Evolutionary conservation across 371 early-diverging fungal species (phyloP).

Genomic region (Mucor indicus): DNA sequence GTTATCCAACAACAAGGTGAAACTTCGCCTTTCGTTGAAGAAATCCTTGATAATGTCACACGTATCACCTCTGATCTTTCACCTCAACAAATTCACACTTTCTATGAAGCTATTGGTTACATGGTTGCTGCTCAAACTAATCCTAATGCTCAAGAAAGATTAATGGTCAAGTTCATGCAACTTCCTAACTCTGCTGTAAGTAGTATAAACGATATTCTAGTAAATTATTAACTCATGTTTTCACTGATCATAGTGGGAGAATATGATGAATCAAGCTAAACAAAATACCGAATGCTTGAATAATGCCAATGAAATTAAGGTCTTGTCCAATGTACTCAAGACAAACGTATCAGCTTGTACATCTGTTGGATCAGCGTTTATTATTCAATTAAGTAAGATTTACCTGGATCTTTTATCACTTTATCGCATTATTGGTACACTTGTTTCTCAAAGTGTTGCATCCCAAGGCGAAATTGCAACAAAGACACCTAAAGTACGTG

Average conservation of each 20-base stretch:
- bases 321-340: conserved; percentile 89
- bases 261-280: conserved; percentile 70
- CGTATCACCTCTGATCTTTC: conserved; percentile 84
- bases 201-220: background rate
- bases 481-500: conserved; percentile 89
- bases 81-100: conserved; percentile 92
- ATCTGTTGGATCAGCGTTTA: conserved; percentile 85
- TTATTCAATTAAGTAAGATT: conserved; percentile 81
- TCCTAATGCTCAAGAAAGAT: conserved; percentile 65
- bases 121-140: conserved; percentile 92
- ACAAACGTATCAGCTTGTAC: conserved; percentile 91
- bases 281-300: conserved; percentile 72
- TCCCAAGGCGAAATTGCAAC: conserved; percentile 74
- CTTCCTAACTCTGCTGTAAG: conserved; percentile 80
- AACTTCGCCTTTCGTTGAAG: conserved; percentile 87
- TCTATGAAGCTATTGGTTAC: conserved; percentile 95
- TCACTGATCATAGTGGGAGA: conserved; percentile 66
- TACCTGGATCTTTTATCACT: conserved; percentile 88
- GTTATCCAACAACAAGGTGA: conserved; percentile 86
- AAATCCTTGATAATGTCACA: conserved; percentile 79
- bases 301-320: conserved; percentile 78
- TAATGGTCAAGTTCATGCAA: conserved; percentile 85
- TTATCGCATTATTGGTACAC: conserved; percentile 81
- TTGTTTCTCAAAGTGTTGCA: conserved; percentile 80
- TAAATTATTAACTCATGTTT: background rate